These are phyloP conservation scores for Neocallimastix lanati DNA, from an alignment of 192 early-diverging fungal species.

Conservation along the genomic window DNA sequence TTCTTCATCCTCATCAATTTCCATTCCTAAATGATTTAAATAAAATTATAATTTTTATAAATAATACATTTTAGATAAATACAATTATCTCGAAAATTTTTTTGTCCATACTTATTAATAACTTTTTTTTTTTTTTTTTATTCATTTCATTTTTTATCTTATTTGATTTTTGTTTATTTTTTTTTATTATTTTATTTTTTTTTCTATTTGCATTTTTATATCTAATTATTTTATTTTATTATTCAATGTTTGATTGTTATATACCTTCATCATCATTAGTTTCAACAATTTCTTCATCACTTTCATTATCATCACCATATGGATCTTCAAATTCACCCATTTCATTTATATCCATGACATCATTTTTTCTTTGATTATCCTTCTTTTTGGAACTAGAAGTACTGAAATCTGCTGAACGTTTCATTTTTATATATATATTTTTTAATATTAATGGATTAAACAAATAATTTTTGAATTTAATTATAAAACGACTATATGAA, in stretches of 20 bases:
- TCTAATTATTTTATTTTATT: neutral
- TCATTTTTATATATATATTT: neutral
- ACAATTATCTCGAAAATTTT: too few relatives aligned
- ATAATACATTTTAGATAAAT: too few relatives aligned
- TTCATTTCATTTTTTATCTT: too few relatives aligned
- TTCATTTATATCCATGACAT: constrained; percentile 10
- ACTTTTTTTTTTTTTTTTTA: too few relatives aligned
- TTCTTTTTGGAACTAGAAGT: neutral
- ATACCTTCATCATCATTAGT: constrained; percentile 31
- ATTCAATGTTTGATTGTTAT: constrained; percentile 9
- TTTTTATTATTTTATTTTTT: constrained; percentile 7
- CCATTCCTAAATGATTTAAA: neutral
- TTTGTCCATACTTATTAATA: too few relatives aligned
- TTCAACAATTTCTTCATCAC: constrained; percentile 30
- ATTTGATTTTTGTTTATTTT: too few relatives aligned
- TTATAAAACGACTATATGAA: too few relatives aligned
- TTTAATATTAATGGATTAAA: too few relatives aligned
- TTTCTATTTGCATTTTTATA: constrained; percentile 10
- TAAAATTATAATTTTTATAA: too few relatives aligned
- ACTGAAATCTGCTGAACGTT: neutral
- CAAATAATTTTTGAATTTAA: too few relatives aligned
- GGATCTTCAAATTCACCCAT: constrained; percentile 86
- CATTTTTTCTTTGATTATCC: neutral
- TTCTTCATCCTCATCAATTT: constrained; percentile 27
- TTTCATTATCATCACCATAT: constrained; percentile 58